These are phyloP conservation scores for Medicago arabica DNA, from an alignment of 306 rosid species.

Conservation along the genomic window DNA sequence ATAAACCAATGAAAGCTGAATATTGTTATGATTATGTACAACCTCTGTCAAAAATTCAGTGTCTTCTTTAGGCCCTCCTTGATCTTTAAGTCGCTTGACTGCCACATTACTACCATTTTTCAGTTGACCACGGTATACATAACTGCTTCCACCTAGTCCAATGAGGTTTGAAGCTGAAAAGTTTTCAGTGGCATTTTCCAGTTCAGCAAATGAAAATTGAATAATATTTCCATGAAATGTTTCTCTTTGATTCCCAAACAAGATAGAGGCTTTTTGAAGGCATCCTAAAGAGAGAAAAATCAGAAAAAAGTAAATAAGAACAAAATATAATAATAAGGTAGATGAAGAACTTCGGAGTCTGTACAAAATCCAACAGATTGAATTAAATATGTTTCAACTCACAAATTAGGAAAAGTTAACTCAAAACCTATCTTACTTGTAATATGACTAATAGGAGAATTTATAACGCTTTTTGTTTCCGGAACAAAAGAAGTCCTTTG, in stretches of 20 bases:
- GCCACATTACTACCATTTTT: conserved; percentile 77
- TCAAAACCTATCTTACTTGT: conserved; percentile 50
- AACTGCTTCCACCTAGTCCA: conserved; percentile 93
- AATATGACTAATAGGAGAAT: conserved; percentile 57
- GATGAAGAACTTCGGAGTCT: neutral
- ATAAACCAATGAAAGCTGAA: conserved; percentile 37
- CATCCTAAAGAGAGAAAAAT: conserved; percentile 58
- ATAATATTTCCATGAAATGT: conserved; percentile 67
- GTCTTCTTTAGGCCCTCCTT: conserved; percentile 72
- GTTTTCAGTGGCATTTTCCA: conserved; percentile 80
- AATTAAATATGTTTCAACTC: neutral
- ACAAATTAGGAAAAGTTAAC: conserved; percentile 25
- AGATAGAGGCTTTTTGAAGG: conserved; percentile 66
- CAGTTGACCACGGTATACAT: conserved; percentile 80
- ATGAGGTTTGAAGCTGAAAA: conserved; percentile 80
- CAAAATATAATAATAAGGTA: conserved; percentile 14
- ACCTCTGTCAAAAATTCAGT: conserved; percentile 82
- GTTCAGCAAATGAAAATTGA: conserved; percentile 76
- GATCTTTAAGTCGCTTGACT: conserved; percentile 75
- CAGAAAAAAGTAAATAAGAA: conserved; percentile 22
- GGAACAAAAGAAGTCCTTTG: conserved; percentile 54
- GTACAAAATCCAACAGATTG: conserved; percentile 5
- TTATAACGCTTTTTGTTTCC: conserved; percentile 53
- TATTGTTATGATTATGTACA: conserved; percentile 32
- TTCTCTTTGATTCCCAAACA: conserved; percentile 61